These are phyloP conservation scores for Leccinum rimulosum DNA, from an alignment of 768 basidiomycete species.

Conservation along the genomic window DNA sequence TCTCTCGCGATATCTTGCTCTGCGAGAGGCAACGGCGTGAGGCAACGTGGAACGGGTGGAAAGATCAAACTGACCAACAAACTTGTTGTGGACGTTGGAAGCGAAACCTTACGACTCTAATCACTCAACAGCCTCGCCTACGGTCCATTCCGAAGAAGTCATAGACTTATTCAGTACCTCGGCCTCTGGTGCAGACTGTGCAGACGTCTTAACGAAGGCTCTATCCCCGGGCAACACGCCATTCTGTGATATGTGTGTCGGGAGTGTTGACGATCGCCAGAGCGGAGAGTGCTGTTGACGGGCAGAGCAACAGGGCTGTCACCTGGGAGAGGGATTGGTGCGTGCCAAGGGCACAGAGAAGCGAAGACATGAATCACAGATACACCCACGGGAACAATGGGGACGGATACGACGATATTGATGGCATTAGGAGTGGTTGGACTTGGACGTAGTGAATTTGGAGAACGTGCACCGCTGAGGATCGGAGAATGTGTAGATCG, in stretches of 20 bases:
- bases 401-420: conserved; percentile 22
- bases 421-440: conserved; percentile 29
- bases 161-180: conserved; percentile 31
- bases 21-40: conserved; percentile 30
- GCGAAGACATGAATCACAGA: conserved; percentile 22
- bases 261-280: conserved; percentile 24
- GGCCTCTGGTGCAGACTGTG: conserved; percentile 18
- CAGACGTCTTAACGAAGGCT: conserved; percentile 23
- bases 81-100: conserved; percentile 76
- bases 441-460: conserved; percentile 20
- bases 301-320: conserved; percentile 30
- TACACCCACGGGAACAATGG: conserved; percentile 17
- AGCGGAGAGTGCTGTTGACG: conserved; percentile 30
- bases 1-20: conserved; percentile 99
- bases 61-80: conserved; percentile 59
- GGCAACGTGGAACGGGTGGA: background rate
- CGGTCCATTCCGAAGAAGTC: conserved; percentile 73
- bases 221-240: conserved; percentile 34
- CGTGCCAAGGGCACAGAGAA: conserved; percentile 21
- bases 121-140: conserved; percentile 92
- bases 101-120: conserved; percentile 82
- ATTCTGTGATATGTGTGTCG: conserved; percentile 41
- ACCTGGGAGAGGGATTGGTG: conserved; percentile 23
- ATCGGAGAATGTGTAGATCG: conserved; percentile 23
- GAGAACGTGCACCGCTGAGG: conserved; percentile 16